Base-by-base conservation (phyloP, 371 early-diverging fungal species). In the Circinella minor region DNA sequence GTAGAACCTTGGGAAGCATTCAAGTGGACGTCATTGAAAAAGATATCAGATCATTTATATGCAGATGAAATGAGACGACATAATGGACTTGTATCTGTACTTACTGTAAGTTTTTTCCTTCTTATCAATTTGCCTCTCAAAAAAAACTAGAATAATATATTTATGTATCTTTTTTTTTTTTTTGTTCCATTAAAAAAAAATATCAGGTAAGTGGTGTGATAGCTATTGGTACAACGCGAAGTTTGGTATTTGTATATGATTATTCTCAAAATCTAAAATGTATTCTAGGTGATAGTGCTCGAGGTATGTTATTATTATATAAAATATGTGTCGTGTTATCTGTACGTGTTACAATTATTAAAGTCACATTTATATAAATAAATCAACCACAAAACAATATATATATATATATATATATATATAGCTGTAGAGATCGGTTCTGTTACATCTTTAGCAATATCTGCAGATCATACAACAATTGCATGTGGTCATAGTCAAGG, bases 401-500 rank as follows among this genome's bases (percentile, higher is more conserved):
- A 37, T 11, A 38, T 66, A 88, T n/a, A n/a, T n/a, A n/a, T n/a
- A n/a, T n/a, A 49, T n/a, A 3, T 37, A 20, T 34, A 37, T 11
- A 38, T 66, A 88, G 89, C 85, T 15, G 71, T 86, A 13, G 89
- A 92, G 55, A 71, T 87, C 43, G 95, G 95, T 1, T 80, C 91
- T 1, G 92, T 93, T 6, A 92, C 91, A 4, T 85, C 93, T 1
- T 72, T 94, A 15, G 86, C 90, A 37, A 84, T 94, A 18, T 91
- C 92, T 13, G 77, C 88, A 3, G 92, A 93, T 70, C 89, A 89
- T 64, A 85, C 82, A 1, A 86, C 86, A 17, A 79, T 93, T 73
- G 90, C 84, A 1, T 88, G 88, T 69, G 95, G 95, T 4, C 89
- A 92, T 69, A 89, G 89, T 38, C 82, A 86, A 61, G 95, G 95